Conservation (phyloP, 2,329 filamentous ascomycete species). For the Fusarium pilosicola region DNA sequence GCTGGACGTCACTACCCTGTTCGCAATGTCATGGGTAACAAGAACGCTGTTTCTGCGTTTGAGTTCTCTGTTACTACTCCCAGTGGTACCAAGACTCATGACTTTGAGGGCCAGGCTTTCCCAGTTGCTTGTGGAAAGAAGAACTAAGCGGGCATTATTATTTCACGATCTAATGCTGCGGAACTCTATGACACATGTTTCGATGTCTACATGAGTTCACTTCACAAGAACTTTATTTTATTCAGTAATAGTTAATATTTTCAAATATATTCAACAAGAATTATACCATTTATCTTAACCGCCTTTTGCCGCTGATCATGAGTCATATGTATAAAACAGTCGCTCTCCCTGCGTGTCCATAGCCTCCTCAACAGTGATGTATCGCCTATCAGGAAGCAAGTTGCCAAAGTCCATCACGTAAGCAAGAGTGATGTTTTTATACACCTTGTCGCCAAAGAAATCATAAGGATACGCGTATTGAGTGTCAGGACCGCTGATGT, state of each 20-base stretch:
- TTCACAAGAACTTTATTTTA: background rate
- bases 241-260: background rate
- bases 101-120: background rate
- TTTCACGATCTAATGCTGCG: background rate
- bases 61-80: background rate
- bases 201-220: background rate
- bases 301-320: accelerated
- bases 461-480: background rate
- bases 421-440: background rate
- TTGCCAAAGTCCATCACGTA: background rate
- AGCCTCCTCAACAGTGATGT: background rate
- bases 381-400: background rate
- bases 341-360: background rate
- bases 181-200: background rate
- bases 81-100: background rate
- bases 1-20: constrained; percentile 33
- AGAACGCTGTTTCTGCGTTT: background rate
- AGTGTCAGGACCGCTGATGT: background rate
- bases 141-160: background rate
- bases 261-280: background rate
- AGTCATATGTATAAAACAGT: background rate
- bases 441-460: background rate
- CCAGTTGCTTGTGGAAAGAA: background rate
- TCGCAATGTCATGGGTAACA: constrained; percentile 36
- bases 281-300: accelerated